phyloP scores from a whole-genome alignment of 345 rosid species.

The Excoecaria agallocha region DNA sequence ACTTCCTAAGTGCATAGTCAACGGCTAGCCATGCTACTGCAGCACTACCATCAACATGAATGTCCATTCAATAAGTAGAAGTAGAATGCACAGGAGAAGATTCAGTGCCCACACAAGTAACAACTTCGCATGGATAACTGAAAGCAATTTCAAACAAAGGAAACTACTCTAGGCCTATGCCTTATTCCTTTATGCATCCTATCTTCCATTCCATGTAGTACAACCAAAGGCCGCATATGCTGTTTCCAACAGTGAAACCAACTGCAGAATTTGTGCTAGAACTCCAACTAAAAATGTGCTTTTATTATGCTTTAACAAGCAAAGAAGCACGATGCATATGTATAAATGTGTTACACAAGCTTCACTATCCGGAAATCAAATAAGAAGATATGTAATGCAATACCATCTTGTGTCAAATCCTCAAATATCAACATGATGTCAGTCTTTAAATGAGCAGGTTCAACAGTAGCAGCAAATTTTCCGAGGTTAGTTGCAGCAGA shows the following conservation, averaged over 20 bases:
- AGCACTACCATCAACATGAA: conserved; percentile 1
- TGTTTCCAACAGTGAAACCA: not conserved
- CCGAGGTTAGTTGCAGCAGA: conserved; percentile 93
- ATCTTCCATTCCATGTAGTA: not conserved
- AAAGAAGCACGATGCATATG: not conserved
- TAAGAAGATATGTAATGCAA: not conserved
- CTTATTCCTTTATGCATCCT: not conserved
- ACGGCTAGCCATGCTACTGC: not conserved
- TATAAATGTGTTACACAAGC: not conserved
- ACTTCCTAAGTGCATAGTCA: not conserved
- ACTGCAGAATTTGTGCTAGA: not conserved
- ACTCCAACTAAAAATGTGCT: not conserved
- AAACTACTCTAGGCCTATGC: not conserved
- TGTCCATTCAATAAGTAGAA: not conserved
- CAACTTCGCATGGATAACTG: not conserved
- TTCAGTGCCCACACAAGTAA: not conserved
- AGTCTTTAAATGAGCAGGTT: conserved; percentile 69
- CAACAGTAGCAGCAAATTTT: conserved; percentile 92
- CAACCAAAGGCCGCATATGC: not conserved
- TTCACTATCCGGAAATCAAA: not conserved
- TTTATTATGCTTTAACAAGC: not conserved
- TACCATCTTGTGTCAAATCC: conserved; percentile 97
- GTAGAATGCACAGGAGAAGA: not conserved
- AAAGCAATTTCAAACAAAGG: not conserved
- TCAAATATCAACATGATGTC: conserved; percentile 89